Conservation (phyloP, 2,329 filamentous ascomycete genomes). For the Hymenoscyphus scutula region DNA sequence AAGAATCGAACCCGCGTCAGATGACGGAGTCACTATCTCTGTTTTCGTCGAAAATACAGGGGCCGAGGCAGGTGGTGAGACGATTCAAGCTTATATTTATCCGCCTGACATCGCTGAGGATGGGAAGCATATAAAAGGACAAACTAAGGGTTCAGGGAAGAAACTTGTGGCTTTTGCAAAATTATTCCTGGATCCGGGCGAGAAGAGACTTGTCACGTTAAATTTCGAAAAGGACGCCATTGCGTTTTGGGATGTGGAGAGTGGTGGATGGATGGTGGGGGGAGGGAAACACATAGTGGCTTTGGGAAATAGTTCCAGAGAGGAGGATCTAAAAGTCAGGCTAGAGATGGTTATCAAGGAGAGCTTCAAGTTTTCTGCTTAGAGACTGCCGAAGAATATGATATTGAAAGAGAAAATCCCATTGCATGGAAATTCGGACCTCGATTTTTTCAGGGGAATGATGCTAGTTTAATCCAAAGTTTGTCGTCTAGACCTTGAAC, state of each 20-base stretch:
- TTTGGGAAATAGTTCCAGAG: conserved; percentile 1
- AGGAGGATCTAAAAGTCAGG: not conserved
- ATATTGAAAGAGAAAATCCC: no score
- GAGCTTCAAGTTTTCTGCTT: not conserved
- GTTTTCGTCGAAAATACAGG: conserved; percentile 5
- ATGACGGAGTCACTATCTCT: not conserved
- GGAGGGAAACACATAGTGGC: not conserved
- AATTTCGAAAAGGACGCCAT: conserved; percentile 2
- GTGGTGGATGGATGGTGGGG: not conserved
- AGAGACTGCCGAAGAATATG: no score
- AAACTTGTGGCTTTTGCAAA: conserved; percentile 8
- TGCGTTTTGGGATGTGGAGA: conserved; percentile 4
- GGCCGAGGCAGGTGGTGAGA: not conserved
- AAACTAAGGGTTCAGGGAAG: not conserved
- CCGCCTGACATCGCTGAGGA: not conserved
- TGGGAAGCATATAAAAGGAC: no score
- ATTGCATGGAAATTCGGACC: no score
- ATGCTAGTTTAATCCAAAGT: no score
- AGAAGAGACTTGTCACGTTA: not conserved
- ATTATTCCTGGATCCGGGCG: not conserved
- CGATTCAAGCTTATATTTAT: conserved; percentile 8
- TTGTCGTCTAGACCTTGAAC: no score
- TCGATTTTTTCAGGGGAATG: no score
- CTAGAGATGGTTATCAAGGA: conserved; percentile 3
- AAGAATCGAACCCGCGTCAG: not conserved